phyloP scores from a whole-genome alignment of 2,329 filamentous ascomycete genomes.

The Phialophora verrucosa region DNA sequence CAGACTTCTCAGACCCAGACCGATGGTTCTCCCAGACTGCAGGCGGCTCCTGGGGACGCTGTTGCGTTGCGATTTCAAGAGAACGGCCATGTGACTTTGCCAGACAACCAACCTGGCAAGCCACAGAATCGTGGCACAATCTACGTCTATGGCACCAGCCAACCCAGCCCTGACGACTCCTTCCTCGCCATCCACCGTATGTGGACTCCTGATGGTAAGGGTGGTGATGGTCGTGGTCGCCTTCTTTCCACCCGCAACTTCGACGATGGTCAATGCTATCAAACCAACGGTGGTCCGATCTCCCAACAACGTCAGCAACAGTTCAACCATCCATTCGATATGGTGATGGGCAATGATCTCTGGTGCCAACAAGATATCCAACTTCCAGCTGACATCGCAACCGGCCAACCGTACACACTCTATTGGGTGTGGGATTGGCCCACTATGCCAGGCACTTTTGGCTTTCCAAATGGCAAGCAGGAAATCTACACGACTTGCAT shows the following conservation, averaged over 20 bases:
- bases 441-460: constrained; percentile 51
- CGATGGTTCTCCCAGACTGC: constrained; percentile 66
- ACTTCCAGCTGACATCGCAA: constrained; percentile 69
- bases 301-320: constrained; percentile 64
- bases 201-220: constrained; percentile 81
- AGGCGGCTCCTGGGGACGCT: constrained; percentile 64
- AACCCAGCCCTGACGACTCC: constrained; percentile 65
- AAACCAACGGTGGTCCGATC: constrained; percentile 68
- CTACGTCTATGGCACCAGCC: constrained; percentile 73
- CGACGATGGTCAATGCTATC: constrained; percentile 90
- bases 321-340: constrained; percentile 59
- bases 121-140: constrained; percentile 72
- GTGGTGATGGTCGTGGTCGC: constrained; percentile 76
- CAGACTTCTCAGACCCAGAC: constrained; percentile 68
- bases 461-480: constrained; percentile 49
- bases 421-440: constrained; percentile 99
- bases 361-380: constrained; percentile 83
- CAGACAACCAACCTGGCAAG: constrained; percentile 62
- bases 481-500: constrained; percentile 59
- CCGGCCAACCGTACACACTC: constrained; percentile 73
- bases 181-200: constrained; percentile 69
- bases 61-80: constrained; percentile 73
- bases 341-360: constrained; percentile 64
- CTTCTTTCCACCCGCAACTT: constrained; percentile 80
- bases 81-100: constrained; percentile 75